Evolutionary conservation across 1,139 yeast genomes (phyloP), one percentile per base, ranked within the genome.

Genomic region (Geotrichum siamense): DNA sequence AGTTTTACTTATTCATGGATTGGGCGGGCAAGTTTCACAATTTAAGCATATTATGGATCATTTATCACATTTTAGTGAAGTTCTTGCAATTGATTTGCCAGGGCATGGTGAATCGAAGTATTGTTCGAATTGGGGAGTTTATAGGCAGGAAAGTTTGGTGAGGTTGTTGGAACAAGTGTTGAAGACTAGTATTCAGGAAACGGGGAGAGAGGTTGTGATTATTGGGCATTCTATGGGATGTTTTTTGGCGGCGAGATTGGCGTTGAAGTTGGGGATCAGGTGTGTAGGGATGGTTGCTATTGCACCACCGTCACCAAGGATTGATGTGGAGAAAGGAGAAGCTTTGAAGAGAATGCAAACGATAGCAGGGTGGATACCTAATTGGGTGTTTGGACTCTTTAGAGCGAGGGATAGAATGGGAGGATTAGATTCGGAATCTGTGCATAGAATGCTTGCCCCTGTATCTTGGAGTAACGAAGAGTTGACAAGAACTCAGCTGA

Each of bases 141-240:
- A 72, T 54, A 53, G 60, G 16, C 72, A 78, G 2, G 76, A 72
- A 13, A 64, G 65, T 41, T 65, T 81, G 15, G 76, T 71, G n/a
- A 68, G 63, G 23, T 57, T 74, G 3, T 53, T 77, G 10, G 61
- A 62, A 26, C 41, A 49, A 47, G 55, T 58, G 2, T 45, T 62
- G 15, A 37, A 45, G 30, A 25, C 44, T n/a, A 39, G 35, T 21
- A 48, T 44, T 21, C 41, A 39, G 35, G 39, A 45, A 45, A 42
- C 51, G 0, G 55, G 59, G 1, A 59, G 74, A 49, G 74, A 70
- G 41, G 61, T 81, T n/a, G 72, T 82, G 1, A 55, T 82, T 25
- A 63, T 83, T 3, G 83, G 84, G 9, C 93, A 82, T 60, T 82
- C 91, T 1, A 79, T 82, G 84, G 93, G 93, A 2, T 70, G 83